Base-by-base conservation (phyloP, 805 yeast genomes). In the Blastobotrys mokoenaii region DNA sequence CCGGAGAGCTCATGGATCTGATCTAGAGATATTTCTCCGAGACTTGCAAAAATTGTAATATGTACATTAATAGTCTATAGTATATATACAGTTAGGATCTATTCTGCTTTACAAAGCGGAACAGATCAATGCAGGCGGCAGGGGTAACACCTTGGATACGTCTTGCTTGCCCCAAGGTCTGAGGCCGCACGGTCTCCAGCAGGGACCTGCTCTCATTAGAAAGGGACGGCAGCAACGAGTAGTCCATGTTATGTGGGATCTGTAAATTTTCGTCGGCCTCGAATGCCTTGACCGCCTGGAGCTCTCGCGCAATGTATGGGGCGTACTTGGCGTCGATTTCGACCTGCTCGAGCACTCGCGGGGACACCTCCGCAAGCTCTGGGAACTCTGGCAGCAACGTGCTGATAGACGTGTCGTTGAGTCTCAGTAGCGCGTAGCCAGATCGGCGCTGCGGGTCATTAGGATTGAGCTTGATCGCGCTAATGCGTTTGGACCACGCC, bases 81-180 rank as follows among this genome's bases (percentile, higher is more conserved):
- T n/a, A 18, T 29, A 10, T 12, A n/a, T 14, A 16, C n/a, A 11
- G 22, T 33, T 32, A 31, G 18, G 14, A 38, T 30, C 29, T 9
- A 3, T 27, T 22, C 27, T 22, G 45, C 22, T 60, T 40, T 3
- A 64, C 59, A 47, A 59, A 51, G 35, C 63, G 57, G 36, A 80
- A 84, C 40, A 89, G 69, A 58, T 85, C 94, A 51, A 87, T 83
- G 14, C 86, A 69, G 0, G 96, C 93, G 0, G 96, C 90, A 0
- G 97, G 96, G 0, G 97, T 90, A 2, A 93, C 80, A 0, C 98
- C 97, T 57, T 93, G 95, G 10, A 90, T 83, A 54, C 97, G 72
- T 60, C 95, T 74, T 0, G 97, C 97, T 61, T 93, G 97, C 0
- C 97, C 97, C 38, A 93, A 77, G 0, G 97, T 93, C 44, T 77